Evolutionary conservation across 208 protist genomes (phyloP).

Genomic region (Leishmania braziliensis): DNA sequence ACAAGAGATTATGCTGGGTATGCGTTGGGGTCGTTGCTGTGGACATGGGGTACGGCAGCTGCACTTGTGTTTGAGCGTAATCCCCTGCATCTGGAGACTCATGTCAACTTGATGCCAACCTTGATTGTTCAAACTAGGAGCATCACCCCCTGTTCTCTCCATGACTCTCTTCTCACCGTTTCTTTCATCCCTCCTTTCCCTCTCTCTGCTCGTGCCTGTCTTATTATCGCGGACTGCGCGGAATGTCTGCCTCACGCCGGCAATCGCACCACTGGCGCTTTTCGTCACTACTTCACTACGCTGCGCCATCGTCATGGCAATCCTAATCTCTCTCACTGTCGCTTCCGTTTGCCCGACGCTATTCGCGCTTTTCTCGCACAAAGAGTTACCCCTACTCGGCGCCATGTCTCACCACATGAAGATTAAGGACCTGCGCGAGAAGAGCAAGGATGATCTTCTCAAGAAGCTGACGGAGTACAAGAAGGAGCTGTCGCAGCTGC

Average conservation of each 20-base stretch:
- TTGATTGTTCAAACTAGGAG: background rate
- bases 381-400: conserved; percentile 8
- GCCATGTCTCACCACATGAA: conserved; percentile 87
- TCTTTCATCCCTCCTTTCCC: background rate
- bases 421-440: conserved; percentile 92
- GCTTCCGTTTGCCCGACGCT: background rate
- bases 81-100: background rate
- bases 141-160: background rate
- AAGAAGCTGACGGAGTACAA: conserved; percentile 97
- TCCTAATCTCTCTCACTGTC: background rate
- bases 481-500: conserved; percentile 97
- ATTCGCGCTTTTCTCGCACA: background rate
- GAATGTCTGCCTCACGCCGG: background rate
- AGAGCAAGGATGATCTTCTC: conserved; percentile 96
- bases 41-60: background rate
- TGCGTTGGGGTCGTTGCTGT: background rate
- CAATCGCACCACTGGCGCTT: background rate
- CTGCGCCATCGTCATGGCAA: background rate
- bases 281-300: background rate
- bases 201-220: background rate
- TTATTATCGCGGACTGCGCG: background rate
- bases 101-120: background rate
- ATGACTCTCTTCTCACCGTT: too few species aligned
- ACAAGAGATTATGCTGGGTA: background rate
- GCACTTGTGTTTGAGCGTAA: background rate